Conservation (phyloP, 495 filamentous ascomycete genomes). For the Collariella sp. region DNA sequence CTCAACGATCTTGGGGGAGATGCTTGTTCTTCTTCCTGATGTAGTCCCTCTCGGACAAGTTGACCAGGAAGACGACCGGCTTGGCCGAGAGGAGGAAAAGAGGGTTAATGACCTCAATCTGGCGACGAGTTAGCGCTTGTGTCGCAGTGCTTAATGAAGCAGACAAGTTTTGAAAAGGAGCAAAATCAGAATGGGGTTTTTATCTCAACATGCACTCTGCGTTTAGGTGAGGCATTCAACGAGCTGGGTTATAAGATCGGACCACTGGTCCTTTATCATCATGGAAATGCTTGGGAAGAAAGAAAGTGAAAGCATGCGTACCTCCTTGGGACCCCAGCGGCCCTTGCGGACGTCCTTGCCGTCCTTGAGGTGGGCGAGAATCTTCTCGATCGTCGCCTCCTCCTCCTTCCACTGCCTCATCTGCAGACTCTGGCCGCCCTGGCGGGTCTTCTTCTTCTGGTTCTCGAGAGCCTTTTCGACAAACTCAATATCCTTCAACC, state of each 20-base stretch:
- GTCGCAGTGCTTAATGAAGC: constrained; percentile 22
- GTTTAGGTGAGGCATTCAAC: constrained; percentile 72
- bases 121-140: constrained; percentile 24
- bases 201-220: constrained; percentile 78
- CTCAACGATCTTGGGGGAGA: constrained; percentile 78
- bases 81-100: constrained; percentile 93
- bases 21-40: constrained; percentile 99
- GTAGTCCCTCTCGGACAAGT: constrained; percentile 94
- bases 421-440: constrained; percentile 93
- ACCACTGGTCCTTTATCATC: constrained; percentile 98
- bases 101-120: constrained; percentile 98
- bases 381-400: constrained; percentile 82
- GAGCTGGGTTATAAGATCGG: constrained; percentile 98
- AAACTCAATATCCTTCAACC: constrained; percentile 99
- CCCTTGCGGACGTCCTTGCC: constrained; percentile 90
- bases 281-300: constrained; percentile 39
- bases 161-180: constrained; percentile 19
- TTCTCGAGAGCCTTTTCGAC: constrained; percentile 87
- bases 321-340: constrained; percentile 90
- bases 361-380: constrained; percentile 69
- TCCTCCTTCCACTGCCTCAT: constrained; percentile 97
- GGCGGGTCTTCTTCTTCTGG: constrained; percentile 81
- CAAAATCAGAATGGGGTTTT: constrained; percentile 45
- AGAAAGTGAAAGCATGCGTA: constrained; percentile 41
- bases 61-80: constrained; percentile 94